Evolutionary conservation across 2,329 filamentous ascomycete genomes (phyloP).

Genomic region (Neonectria neomacrospora): DNA sequence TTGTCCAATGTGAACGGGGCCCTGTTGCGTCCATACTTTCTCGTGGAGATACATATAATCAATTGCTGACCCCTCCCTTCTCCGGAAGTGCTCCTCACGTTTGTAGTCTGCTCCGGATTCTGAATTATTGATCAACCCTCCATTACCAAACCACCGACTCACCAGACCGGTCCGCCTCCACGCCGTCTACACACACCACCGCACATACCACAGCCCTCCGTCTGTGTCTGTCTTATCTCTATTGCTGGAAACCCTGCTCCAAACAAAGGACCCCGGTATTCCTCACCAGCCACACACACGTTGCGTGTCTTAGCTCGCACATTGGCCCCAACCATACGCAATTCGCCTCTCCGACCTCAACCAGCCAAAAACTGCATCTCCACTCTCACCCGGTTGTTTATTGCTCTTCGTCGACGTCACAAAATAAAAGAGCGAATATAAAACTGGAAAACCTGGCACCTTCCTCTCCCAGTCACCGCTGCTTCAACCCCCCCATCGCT

Average conservation of each 20-base stretch:
- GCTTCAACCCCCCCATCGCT: constrained; percentile 1
- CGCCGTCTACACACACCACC: not conserved
- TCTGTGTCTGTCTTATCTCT: not conserved
- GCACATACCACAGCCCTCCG: not conserved
- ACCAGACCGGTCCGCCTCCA: not conserved
- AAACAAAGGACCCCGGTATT: not conserved
- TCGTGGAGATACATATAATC: constrained; percentile 25
- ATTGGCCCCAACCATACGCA: constrained; percentile 32
- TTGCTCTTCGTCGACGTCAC: constrained; percentile 4
- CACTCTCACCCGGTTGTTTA: constrained; percentile 18
- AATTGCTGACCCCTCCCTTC: constrained; percentile 42
- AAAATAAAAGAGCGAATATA: not conserved
- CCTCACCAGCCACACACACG: constrained; percentile 33
- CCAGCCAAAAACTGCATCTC: constrained; percentile 31
- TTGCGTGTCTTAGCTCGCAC: constrained; percentile 32
- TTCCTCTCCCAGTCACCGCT: not conserved
- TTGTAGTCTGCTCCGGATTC: not conserved
- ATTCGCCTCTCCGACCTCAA: constrained; percentile 14
- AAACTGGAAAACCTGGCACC: constrained; percentile 11
- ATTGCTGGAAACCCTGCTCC: not conserved
- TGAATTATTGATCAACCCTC: constrained; percentile 5
- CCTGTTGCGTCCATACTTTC: constrained; percentile 11
- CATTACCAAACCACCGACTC: constrained; percentile 11
- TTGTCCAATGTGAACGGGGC: not conserved
- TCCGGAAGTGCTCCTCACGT: constrained; percentile 10